Base-by-base conservation (phyloP, 352 stramenopile species). In the Globisporangium spinosum region DNA sequence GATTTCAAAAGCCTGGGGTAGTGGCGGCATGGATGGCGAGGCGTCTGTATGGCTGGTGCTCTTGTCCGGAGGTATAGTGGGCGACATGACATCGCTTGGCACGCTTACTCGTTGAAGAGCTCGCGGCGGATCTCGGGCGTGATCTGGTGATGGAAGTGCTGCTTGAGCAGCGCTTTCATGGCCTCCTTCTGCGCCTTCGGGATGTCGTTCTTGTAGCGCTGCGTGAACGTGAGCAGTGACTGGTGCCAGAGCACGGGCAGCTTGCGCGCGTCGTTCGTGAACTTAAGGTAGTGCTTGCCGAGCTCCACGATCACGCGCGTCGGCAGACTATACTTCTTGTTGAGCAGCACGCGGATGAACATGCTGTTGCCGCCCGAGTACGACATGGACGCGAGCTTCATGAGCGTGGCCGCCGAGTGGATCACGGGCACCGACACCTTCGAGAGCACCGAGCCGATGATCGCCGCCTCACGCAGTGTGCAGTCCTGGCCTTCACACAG, bases 251-350 rank as follows among this genome's bases (percentile, higher is more conserved):
- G 77, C 55, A 99, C 97, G 5, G 97, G 97, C 54, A 99, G 83
- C 69, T 77, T 82, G 72, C 89, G 85, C 63, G 85, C 78, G 72
- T 95, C 90, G 23, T 77, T 69, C 65, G 89, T 90, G 78, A 99
- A 99, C 55, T 77, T 78, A 34, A 95, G 71, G 80, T 99, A 99
- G 79, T 99, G 96, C 71, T 94, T 85, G 51, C 98, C 96, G 55
- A 99, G 82, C 68, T 96, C 96, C 43, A 85, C 83, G 77, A 99
- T 98, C 29, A 99, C 97, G 45, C 90, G 89, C 64, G 94, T 98
- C 5, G 98, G 98, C 40, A 99, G 83, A 61, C 95, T 98, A 84
- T 99, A 99, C 83, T 99, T 99, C 79, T 99, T 99, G 85, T 99
- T 98, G 32, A 99, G 86, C 13, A 99, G 83, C 35, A 99, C 92